A percentile compares a stretch with the other conserved stretches of the same genome.
Conservation (phyloP, 352 stramenopile genomes). For the Phytopythium oedochilum region DNA sequence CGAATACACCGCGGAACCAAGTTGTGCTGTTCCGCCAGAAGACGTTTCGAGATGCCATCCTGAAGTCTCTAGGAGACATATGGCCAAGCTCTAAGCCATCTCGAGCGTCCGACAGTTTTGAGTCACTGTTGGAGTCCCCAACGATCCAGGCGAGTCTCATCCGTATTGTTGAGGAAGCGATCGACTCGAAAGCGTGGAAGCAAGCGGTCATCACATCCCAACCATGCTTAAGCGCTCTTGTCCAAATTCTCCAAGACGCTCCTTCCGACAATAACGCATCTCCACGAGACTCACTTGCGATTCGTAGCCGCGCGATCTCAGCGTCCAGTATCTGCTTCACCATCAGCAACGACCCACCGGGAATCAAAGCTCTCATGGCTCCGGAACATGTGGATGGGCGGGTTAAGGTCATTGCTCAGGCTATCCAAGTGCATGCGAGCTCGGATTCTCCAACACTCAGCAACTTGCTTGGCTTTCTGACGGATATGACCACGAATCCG, state of each 20-base stretch:
- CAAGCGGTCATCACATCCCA: conserved; percentile 21
- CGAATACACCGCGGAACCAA: conserved; percentile 46
- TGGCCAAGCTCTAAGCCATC: background rate
- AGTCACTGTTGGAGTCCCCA: background rate
- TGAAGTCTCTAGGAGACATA: conserved; percentile 6
- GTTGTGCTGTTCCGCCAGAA: conserved; percentile 40
- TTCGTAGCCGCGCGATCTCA: conserved; percentile 10
- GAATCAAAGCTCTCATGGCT: conserved; percentile 17
- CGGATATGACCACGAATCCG: conserved; percentile 49
- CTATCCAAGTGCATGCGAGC: conserved; percentile 8
- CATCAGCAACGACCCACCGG: conserved; percentile 32
- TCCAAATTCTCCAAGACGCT: conserved; percentile 12
- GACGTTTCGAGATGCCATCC: conserved; percentile 22
- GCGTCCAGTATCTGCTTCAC: conserved; percentile 51
- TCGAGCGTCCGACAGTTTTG: background rate
- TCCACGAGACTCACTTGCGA: background rate
- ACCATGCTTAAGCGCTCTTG: conserved; percentile 13
- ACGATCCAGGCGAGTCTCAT: conserved; percentile 27
- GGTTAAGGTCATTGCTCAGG: conserved; percentile 7
- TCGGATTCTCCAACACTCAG: conserved; percentile 5
- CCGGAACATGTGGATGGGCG: background rate
- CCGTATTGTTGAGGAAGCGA: conserved; percentile 36
- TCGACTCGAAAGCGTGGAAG: conserved; percentile 60
- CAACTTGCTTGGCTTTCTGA: conserved; percentile 50
- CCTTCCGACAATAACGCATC: background rate